These are phyloP conservation scores for Achlya hypogyna DNA, from an alignment of 352 stramenopile species.

Conservation along the genomic window DNA sequence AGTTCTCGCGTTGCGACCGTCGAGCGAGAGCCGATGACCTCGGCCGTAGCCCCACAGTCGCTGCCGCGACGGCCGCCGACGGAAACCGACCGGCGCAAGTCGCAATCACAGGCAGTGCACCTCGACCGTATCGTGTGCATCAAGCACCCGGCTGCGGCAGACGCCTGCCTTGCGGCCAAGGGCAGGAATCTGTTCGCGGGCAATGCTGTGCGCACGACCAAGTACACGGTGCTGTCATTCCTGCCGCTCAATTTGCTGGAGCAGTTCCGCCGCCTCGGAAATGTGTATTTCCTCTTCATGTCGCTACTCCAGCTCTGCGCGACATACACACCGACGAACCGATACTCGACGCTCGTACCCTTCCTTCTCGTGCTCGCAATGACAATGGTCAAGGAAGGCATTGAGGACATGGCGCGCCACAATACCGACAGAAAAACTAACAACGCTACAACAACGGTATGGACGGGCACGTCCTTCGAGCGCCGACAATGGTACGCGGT, in stretches of 20 bases:
- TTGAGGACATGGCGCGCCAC: conserved; percentile 63
- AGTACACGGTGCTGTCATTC: conserved; percentile 94
- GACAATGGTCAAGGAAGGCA: conserved; percentile 75
- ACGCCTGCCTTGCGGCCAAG: neutral
- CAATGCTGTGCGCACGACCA: conserved; percentile 75
- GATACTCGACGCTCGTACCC: conserved; percentile 75
- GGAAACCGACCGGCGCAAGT: no score
- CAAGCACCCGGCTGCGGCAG: neutral
- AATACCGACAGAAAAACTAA: conserved; percentile 56
- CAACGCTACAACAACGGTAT: conserved; percentile 20
- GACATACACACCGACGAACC: conserved; percentile 73
- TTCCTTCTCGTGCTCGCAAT: conserved; percentile 66
- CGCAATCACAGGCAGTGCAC: no score
- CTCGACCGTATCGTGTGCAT: neutral
- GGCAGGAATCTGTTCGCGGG: conserved; percentile 24
- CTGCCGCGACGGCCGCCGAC: no score
- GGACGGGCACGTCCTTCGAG: conserved; percentile 33
- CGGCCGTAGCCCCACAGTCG: no score
- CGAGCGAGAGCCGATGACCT: no score
- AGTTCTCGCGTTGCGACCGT: no score
- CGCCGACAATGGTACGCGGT: conserved; percentile 74
- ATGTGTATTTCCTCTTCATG: conserved; percentile 95
- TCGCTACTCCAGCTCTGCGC: conserved; percentile 90
- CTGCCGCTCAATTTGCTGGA: conserved; percentile 90
- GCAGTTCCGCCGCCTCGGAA: conserved; percentile 93